Conservation (phyloP, 2,329 filamentous ascomycete genomes). For the Dactylellina cionopaga region DNA sequence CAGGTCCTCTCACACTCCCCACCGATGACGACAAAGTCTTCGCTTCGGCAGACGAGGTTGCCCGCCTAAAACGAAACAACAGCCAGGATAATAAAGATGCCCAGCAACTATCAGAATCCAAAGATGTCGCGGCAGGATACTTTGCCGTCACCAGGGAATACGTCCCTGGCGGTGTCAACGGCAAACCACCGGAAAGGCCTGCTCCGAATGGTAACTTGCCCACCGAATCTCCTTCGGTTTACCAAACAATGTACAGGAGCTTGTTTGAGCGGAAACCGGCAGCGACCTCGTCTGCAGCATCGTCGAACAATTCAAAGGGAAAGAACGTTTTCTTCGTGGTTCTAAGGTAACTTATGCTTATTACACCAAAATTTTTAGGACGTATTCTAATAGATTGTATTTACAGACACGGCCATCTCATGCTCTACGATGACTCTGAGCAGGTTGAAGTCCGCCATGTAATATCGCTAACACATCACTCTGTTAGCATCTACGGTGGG, state of each 20-base stretch:
- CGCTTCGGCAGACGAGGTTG: slow-evolving; percentile 67
- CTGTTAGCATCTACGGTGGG: slow-evolving; percentile 83
- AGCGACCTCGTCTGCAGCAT: slow-evolving; percentile 53
- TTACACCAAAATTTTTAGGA: neutral
- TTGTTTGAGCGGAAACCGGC: slow-evolving; percentile 83
- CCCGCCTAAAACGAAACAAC: slow-evolving; percentile 65
- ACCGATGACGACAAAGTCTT: slow-evolving; percentile 75
- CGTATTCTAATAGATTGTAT: slow-evolving; percentile 12
- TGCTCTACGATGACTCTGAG: slow-evolving; percentile 96
- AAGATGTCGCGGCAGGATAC: slow-evolving; percentile 85
- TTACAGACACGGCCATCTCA: slow-evolving; percentile 85
- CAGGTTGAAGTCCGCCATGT: slow-evolving; percentile 97
- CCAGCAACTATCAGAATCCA: neutral
- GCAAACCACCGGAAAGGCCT: slow-evolving; percentile 86
- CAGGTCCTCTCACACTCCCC: slow-evolving; percentile 60
- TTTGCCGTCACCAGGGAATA: slow-evolving; percentile 96
- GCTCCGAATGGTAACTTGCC: slow-evolving; percentile 80
- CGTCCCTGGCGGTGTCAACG: slow-evolving; percentile 88
- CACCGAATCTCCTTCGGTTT: slow-evolving; percentile 75
- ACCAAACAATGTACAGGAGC: slow-evolving; percentile 85
- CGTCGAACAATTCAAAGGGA: slow-evolving; percentile 67
- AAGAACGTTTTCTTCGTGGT: slow-evolving; percentile 95
- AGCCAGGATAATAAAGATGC: slow-evolving; percentile 42
- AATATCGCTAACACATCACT: slow-evolving; percentile 88
- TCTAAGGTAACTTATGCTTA: slow-evolving; percentile 81